Evolutionary conservation across 805 yeast genomes (phyloP), one percentile per base, ranked within the genome.

Genomic region (Pichia kluyveri): DNA sequence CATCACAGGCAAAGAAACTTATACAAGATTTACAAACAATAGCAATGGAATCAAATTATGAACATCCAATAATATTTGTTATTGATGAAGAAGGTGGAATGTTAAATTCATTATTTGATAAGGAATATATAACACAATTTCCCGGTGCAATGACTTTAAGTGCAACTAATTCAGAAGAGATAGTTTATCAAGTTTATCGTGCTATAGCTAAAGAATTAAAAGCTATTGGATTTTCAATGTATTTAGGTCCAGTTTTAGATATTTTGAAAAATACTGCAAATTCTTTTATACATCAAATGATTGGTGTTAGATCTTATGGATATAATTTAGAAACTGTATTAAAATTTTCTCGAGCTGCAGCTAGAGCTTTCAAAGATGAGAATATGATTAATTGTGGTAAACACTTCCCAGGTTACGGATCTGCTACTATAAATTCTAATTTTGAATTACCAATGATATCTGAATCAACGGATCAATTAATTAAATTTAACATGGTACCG

Each of bases 341-440:
- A n/a, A 72, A 69, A 54, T 78, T 69, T 54, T 82, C 81, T 2
- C 57, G 62, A 32, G 79, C 77, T 2, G 73, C 74, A 51, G 74
- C 80, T 6, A 65, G 63, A 49, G 86, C 84, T 1, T 66, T 76
- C 41, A 67, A 68, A 45, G 76, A 69, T 41, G 82, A 80, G 12
- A 82, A 82, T 1, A 57, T 80, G 12, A 58, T 73, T 37, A 69
- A 77, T 2, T 73, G 79, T 49, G 84, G 82, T 0, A 80, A 80
- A 55, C 84, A 80, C 61, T 80, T 80, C 55, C 86, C 86, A 0
- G 86, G 86, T 1, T 77, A 77, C 45, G 84, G 84, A 4, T 74
- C 75, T 47, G 82, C 83, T 1, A 69, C 73, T 19, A 80, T 80
- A 7, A 82, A 79, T 56, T 71, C 79, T 4, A 61, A 77, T 38